Evolutionary conservation across 2,329 filamentous ascomycete species (phyloP), one percentile per base, ranked within the genome.

Genomic region (Botryotinia calthae): DNA sequence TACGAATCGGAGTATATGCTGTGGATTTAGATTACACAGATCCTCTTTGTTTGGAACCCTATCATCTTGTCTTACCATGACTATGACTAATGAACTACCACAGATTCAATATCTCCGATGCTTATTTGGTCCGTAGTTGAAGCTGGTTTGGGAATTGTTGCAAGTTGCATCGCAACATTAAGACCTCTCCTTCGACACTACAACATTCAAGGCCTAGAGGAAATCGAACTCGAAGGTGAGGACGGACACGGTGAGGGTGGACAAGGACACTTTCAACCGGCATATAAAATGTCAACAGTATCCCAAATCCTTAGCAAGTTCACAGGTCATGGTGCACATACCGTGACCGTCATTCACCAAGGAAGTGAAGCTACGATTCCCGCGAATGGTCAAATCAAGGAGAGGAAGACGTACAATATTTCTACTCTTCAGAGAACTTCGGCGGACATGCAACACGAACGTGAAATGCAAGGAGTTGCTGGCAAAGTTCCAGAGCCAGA

Each of bases 61-160:
- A 8, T 48, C 62, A n/a, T 25, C 28, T 40, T 46, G 14, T 58
- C n/a, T 44, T 48, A 2, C 22, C 20, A 58, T 42, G n/a, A 46
- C 22, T 16, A 31, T 18, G 25, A 46, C 65, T 70, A 61, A 70
- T 34, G 37, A 54, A 46, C 9, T 18, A n/a, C 28, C 5, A 37
- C 46, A 73, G 71, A 73, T 63, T 34, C 71, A 18, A 71, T 73
- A 37, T 63, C 66, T 2, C 56, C 71, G 31, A 70, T 56, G 40
- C 51, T 73, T 18, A 73, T 70, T 7, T 73, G 66, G 58, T 73
- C 71, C 16, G 59, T 73, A 14, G 58, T 64, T 18, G 71, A 73
- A 48, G 66, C 66, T 28, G 66, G 71, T 12, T 16, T 70, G 25
- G 71, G 71, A 31, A 73, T 73, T 9, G 59, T 70, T 8, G 58